These are phyloP conservation scores for Boletus patriciae DNA, from an alignment of 768 basidiomycete genomes.

Conservation along the genomic window DNA sequence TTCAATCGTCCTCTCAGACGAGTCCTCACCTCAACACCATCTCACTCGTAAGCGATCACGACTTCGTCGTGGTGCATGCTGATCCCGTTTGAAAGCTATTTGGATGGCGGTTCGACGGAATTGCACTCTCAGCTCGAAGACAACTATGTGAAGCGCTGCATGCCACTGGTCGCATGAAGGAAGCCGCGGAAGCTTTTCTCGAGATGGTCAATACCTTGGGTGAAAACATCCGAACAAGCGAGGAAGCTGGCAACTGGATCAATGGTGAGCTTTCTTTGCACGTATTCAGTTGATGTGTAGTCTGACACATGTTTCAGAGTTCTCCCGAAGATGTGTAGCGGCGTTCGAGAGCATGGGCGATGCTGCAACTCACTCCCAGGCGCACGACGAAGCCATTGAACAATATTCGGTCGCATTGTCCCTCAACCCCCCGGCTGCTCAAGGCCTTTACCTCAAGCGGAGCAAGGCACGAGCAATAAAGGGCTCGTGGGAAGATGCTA, in stretches of 20 bases:
- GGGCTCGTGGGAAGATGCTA: constrained; percentile 15
- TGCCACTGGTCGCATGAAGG: constrained; percentile 11
- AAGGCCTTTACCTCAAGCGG: constrained; percentile 12
- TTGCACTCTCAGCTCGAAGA: constrained; percentile 6
- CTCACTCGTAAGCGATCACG: constrained; percentile 8
- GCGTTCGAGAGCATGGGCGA: constrained; percentile 15
- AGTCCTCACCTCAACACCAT: constrained; percentile 7
- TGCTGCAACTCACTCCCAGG: constrained; percentile 1
- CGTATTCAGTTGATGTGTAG: background rate
- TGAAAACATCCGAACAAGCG: background rate
- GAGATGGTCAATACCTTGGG: constrained; percentile 5
- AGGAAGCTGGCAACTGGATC: constrained; percentile 4
- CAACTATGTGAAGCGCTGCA: constrained; percentile 15
- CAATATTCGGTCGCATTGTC: constrained; percentile 15
- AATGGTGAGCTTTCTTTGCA: background rate
- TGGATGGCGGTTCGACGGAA: constrained; percentile 12
- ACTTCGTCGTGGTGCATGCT: background rate
- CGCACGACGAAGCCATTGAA: constrained; percentile 14
- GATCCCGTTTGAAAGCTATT: constrained; percentile 10
- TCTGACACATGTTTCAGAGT: constrained; percentile 1
- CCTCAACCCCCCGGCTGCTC: constrained; percentile 3
- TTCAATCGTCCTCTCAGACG: background rate
- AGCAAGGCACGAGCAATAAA: constrained; percentile 10
- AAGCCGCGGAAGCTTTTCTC: constrained; percentile 10
- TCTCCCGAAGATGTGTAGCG: constrained; percentile 3